Percentiles rank a stretch among this genome's conserved stretches.
Conservation (phyloP, 371 early-diverging fungal species). For the Dichotomocladium elegans region DNA sequence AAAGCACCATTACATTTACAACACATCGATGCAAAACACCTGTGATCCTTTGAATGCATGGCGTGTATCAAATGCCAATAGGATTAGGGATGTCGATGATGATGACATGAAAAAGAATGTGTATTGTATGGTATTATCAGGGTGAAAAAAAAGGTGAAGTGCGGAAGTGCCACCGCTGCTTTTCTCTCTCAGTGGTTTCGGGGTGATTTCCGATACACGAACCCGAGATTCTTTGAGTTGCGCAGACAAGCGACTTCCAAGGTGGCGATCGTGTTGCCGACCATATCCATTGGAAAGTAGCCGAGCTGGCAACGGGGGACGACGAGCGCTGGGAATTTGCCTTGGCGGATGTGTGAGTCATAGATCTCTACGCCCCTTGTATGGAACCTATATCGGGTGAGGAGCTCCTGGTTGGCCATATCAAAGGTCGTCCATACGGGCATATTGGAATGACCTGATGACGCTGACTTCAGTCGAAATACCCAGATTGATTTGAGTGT, state of each 20-base stretch:
- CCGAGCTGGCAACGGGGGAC: constrained; percentile 13
- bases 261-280: constrained; percentile 12
- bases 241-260: constrained; percentile 15
- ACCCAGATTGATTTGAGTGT: constrained; percentile 27
- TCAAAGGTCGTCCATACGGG: constrained; percentile 32
- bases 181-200: too few relatives aligned
- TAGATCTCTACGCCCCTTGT: constrained; percentile 20
- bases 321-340: constrained; percentile 22
- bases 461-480: constrained; percentile 9
- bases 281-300: constrained; percentile 17
- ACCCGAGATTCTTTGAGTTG: constrained; percentile 8
- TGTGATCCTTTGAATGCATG: background rate
- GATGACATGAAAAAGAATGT: too few relatives aligned
- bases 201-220: constrained; percentile 12
- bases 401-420: constrained; percentile 19
- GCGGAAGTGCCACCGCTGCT: background rate
- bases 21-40: too few relatives aligned
- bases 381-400: constrained; percentile 2
- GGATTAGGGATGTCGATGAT: too few relatives aligned
- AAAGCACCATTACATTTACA: too few relatives aligned
- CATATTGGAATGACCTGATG: background rate
- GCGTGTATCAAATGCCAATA: constrained; percentile 5
- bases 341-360: constrained; percentile 32
- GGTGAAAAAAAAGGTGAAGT: background rate
- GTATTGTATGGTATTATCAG: too few relatives aligned